These are phyloP conservation scores for Tulasnella sp. DNA, from an alignment of 768 basidiomycete species.

Conservation along the genomic window DNA sequence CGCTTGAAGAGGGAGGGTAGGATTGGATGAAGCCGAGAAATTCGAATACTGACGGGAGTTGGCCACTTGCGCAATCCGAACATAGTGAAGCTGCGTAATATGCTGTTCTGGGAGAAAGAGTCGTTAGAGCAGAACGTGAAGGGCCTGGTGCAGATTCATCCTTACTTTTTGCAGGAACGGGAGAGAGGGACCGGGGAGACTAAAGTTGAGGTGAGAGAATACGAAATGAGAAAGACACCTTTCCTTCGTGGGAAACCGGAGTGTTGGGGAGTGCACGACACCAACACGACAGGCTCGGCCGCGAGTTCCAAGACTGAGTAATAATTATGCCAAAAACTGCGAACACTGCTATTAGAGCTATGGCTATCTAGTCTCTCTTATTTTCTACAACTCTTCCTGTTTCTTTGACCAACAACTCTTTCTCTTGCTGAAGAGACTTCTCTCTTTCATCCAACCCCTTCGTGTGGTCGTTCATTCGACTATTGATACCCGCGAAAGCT, in stretches of 20 bases:
- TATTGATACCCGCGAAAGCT: not conserved
- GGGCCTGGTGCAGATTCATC: not conserved
- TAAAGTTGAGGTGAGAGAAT: not conserved
- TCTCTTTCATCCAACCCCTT: not conserved
- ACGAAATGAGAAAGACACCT: not conserved
- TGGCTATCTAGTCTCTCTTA: not conserved
- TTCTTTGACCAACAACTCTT: conserved; percentile 1
- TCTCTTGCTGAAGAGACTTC: not conserved
- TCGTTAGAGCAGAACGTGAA: not conserved
- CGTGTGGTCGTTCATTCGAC: not conserved
- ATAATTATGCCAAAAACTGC: not conserved
- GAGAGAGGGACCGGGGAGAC: not conserved
- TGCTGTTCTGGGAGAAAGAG: not conserved
- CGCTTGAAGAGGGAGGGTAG: not conserved
- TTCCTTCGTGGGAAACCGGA: not conserved
- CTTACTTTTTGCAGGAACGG: not conserved
- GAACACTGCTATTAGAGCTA: not conserved
- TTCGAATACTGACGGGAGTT: conserved; percentile 40
- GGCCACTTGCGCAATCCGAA: conserved; percentile 74
- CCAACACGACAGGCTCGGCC: not conserved
- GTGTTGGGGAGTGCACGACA: not conserved
- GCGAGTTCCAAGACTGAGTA: no score
- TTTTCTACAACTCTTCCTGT: conserved; percentile 1
- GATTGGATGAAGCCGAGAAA: conserved; percentile 23
- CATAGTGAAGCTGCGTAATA: not conserved